phyloP scores from a whole-genome alignment of 352 stramenopile genomes.

The Elongisporangium senticosum region DNA sequence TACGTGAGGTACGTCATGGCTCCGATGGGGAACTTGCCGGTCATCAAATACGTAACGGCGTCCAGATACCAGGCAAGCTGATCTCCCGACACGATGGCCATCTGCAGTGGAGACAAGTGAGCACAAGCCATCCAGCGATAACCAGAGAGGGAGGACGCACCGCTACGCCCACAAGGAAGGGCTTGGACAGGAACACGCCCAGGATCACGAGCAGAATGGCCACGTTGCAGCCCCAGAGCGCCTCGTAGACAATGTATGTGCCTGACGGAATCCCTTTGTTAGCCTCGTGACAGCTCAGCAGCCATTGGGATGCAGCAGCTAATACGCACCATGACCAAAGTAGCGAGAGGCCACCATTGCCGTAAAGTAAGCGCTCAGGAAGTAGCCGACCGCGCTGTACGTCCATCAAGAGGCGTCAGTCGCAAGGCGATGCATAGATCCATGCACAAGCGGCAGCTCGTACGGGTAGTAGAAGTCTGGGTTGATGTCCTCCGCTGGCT shows the following conservation, averaged over 20 bases:
- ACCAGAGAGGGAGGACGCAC: conserved; percentile 19
- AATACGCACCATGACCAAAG: conserved; percentile 44
- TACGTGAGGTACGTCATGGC: conserved; percentile 89
- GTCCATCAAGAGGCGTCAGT: not conserved
- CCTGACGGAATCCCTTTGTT: conserved; percentile 13
- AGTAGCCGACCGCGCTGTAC: conserved; percentile 40
- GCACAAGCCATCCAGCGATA: not conserved
- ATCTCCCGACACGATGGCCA: conserved; percentile 90
- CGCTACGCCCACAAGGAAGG: conserved; percentile 75
- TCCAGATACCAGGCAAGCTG: conserved; percentile 93
- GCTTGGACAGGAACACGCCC: conserved; percentile 66
- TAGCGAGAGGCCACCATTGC: conserved; percentile 51
- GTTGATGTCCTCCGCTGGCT: conserved; percentile 20
- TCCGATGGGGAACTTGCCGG: conserved; percentile 83
- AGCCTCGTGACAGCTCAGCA: not conserved
- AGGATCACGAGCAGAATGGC: conserved; percentile 62
- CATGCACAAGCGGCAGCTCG: conserved; percentile 15
- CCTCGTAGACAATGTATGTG: conserved; percentile 75
- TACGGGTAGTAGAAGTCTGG: conserved; percentile 55
- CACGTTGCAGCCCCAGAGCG: conserved; percentile 80
- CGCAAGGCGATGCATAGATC: not conserved
- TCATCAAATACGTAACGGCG: conserved; percentile 60
- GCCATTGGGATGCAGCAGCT: not conserved
- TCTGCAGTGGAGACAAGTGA: conserved; percentile 24
- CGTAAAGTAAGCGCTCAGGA: conserved; percentile 43